phyloP scores from a whole-genome alignment of 805 yeast species.

The Myxozyma mucilagina region DNA sequence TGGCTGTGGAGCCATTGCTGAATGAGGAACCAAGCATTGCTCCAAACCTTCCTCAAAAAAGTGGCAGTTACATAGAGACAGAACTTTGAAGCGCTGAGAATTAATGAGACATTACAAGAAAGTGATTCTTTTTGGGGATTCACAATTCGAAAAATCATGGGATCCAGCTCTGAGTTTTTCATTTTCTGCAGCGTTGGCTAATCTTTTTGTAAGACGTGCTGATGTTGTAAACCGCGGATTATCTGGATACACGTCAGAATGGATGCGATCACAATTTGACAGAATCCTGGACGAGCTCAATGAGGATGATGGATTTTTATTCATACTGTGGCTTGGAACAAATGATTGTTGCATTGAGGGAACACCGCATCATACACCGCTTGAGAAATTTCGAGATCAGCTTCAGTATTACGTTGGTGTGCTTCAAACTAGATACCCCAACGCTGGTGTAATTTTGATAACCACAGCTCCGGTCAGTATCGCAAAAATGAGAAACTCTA shows the following conservation, averaged over 20 bases:
- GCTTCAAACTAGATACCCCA: conserved; percentile 6
- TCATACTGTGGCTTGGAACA: conserved; percentile 32
- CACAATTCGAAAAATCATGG: conserved; percentile 35
- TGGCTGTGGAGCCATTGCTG: too few relatives aligned
- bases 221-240: conserved; percentile 31
- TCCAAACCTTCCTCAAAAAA: too few relatives aligned
- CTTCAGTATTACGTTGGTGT: conserved; percentile 2
- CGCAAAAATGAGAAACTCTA: conserved; percentile 9
- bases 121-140: conserved; percentile 43
- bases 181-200: conserved; percentile 33
- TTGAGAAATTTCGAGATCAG: conserved; percentile 2
- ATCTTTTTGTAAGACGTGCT: conserved; percentile 25
- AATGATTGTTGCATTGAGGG: conserved; percentile 26
- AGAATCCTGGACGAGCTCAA: conserved; percentile 18
- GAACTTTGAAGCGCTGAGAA: not conserved
- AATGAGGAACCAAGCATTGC: too few relatives aligned
- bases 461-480: conserved; percentile 27
- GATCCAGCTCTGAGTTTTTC: conserved; percentile 19
- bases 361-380: conserved; percentile 26
- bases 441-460: conserved; percentile 15
- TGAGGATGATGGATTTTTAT: conserved; percentile 12
- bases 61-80: too few relatives aligned
- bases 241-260: conserved; percentile 28
- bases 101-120: conserved; percentile 41
- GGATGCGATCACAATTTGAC: conserved; percentile 29